Percentiles rank a stretch among this genome's conserved stretches.
Conservation (phyloP, 441 rosid species). For the Corymbia citriodora region DNA sequence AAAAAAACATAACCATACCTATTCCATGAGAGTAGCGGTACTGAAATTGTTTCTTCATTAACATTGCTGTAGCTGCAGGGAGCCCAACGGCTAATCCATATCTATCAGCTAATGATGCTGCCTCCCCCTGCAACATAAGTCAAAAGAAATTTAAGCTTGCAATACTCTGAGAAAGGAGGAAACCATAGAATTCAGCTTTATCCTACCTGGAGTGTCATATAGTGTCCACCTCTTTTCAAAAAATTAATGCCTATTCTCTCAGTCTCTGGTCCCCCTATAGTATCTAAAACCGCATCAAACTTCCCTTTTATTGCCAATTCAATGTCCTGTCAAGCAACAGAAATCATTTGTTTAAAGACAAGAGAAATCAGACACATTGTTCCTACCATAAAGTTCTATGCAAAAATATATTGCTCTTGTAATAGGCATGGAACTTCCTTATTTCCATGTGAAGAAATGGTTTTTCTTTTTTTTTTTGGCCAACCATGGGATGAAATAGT, state of each 20-base stretch:
- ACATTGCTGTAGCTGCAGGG: conserved; percentile 70
- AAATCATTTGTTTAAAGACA: not conserved
- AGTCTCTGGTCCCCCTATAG: conserved; percentile 85
- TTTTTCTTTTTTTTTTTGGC: not conserved
- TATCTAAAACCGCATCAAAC: conserved; percentile 91
- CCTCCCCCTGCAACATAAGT: conserved; percentile 61
- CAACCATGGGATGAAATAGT: not conserved
- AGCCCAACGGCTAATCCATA: conserved; percentile 76
- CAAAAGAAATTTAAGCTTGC: not conserved
- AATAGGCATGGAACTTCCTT: not conserved
- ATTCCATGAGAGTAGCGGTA: conserved; percentile 78
- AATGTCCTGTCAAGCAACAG: conserved; percentile 43
- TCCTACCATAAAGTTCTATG: not conserved
- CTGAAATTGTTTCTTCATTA: conserved; percentile 70
- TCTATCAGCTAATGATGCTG: conserved; percentile 78
- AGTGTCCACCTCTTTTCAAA: conserved; percentile 82
- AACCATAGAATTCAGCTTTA: not conserved
- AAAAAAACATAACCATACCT: conserved; percentile 35
- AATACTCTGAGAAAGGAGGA: not conserved
- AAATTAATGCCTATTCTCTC: conserved; percentile 74
- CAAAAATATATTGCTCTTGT: not conserved
- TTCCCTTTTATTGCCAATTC: conserved; percentile 76
- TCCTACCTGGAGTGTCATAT: conserved; percentile 90
- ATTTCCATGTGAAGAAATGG: not conserved
- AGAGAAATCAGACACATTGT: not conserved